A percentile compares a stretch with the other conserved stretches of the same genome.
Evolutionary conservation across 352 stramenopile genomes (phyloP).

Genomic region (Pythium aphanidermatum): DNA sequence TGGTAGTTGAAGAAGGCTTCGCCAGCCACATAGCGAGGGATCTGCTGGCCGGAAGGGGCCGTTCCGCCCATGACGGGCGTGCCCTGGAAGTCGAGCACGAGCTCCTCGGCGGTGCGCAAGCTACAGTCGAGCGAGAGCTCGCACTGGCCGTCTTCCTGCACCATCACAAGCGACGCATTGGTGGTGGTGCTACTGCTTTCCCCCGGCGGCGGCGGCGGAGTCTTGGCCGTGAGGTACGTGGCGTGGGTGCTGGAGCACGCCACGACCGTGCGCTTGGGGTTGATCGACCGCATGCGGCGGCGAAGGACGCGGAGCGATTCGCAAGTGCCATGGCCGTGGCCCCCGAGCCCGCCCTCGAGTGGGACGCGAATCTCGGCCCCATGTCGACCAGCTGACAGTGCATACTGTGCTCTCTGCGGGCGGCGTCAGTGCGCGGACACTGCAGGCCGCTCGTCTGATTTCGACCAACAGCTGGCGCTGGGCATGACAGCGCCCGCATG

Average conservation of each 20-base stretch:
- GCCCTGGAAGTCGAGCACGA: conserved; percentile 11
- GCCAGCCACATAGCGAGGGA: conserved; percentile 19
- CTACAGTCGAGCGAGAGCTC: conserved; percentile 11
- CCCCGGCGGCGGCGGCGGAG: not conserved
- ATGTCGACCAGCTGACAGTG: too few relatives aligned
- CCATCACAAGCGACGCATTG: conserved; percentile 5
- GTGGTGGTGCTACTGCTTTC: not conserved
- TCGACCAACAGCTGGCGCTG: too few relatives aligned
- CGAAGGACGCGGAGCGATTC: too few relatives aligned
- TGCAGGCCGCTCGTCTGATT: too few relatives aligned
- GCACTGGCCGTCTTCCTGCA: conserved; percentile 16
- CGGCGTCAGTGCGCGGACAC: too few relatives aligned
- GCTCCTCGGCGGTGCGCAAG: not conserved
- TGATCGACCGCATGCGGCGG: too few relatives aligned
- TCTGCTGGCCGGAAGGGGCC: not conserved
- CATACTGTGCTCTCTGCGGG: too few relatives aligned
- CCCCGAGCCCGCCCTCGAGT: not conserved
- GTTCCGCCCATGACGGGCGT: conserved; percentile 7
- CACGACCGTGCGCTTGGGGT: too few relatives aligned
- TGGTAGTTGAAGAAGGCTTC: conserved; percentile 30
- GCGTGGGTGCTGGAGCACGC: conserved; percentile 15
- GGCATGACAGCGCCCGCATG: too few relatives aligned
- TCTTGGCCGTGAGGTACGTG: conserved; percentile 6
- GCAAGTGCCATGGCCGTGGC: not conserved
- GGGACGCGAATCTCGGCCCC: too few relatives aligned